These are phyloP conservation scores for Mucuna pruriens DNA, from an alignment of 306 rosid species.

Conservation along the genomic window DNA sequence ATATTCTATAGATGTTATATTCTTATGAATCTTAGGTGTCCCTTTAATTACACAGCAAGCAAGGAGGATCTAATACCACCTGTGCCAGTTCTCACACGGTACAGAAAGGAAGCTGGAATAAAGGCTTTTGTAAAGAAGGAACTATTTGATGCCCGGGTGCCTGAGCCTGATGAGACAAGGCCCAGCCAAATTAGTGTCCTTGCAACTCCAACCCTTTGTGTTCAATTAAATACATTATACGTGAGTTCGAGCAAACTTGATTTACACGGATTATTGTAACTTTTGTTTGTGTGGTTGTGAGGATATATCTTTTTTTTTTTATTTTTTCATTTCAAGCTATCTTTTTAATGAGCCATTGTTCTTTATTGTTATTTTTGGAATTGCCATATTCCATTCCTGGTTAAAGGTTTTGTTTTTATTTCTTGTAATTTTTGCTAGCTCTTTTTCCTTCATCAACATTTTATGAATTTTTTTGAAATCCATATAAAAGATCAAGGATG, in stretches of 20 bases:
- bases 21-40: constrained; percentile 33
- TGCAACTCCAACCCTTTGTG: constrained; percentile 83
- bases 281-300: not conserved
- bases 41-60: constrained; percentile 67
- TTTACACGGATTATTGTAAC: constrained; percentile 27
- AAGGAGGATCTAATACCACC: constrained; percentile 95
- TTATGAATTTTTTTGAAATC: not conserved
- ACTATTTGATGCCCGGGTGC: constrained; percentile 82
- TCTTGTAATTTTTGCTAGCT: not conserved
- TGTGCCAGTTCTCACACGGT: constrained; percentile 87
- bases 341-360: not conserved
- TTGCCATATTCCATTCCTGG: not conserved
- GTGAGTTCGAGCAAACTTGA: constrained; percentile 64
- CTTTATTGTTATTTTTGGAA: not conserved
- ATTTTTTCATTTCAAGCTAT: not conserved
- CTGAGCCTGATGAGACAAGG: constrained; percentile 85
- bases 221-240: constrained; percentile 87
- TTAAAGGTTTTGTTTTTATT: constrained; percentile 26
- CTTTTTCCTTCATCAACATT: constrained; percentile 4
- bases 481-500: not conserved
- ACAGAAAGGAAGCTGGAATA: constrained; percentile 89
- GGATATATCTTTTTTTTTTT: not conserved
- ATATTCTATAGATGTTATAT: constrained; percentile 27
- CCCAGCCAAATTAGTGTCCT: constrained; percentile 74
- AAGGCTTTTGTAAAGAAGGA: constrained; percentile 99